These are phyloP conservation scores for Pestalotiopsis sp. DNA, from an alignment of 2,329 filamentous ascomycete species.

Conservation along the genomic window DNA sequence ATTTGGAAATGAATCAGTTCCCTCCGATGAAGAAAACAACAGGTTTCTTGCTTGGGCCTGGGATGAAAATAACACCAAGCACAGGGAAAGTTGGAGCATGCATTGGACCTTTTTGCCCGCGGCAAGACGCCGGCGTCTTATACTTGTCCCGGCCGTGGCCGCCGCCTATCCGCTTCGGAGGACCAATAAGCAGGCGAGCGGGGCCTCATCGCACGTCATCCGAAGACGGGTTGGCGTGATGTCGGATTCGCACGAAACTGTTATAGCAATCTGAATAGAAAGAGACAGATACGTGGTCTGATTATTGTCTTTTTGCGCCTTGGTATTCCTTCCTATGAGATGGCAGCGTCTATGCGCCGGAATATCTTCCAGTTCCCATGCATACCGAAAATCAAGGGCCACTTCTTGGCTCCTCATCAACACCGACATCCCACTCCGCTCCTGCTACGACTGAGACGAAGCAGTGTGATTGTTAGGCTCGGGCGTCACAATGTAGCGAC, in stretches of 20 bases:
- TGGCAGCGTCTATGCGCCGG: no score
- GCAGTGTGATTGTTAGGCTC: not conserved
- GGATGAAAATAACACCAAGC: not conserved
- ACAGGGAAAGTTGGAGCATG: not conserved
- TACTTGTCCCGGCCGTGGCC: not conserved
- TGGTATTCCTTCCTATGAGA: no score
- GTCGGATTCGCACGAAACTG: not conserved
- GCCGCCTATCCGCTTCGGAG: slow-evolving; percentile 4
- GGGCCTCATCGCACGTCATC: slow-evolving; percentile 10
- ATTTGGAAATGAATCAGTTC: not conserved
- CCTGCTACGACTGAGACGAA: not conserved
- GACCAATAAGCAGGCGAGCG: not conserved
- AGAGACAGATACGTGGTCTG: not conserved
- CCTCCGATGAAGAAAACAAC: not conserved
- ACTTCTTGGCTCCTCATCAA: no score
- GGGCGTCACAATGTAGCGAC: not conserved
- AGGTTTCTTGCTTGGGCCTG: not conserved
- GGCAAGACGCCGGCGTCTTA: slow-evolving; percentile 7
- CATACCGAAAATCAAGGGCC: no score
- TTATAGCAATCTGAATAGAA: not conserved
- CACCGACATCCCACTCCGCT: no score
- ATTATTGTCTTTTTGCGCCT: not conserved
- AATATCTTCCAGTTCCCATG: no score
- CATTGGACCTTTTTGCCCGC: not conserved
- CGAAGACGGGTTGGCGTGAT: slow-evolving; percentile 12